These are phyloP conservation scores for Neofusicoccum kwambonambiense DNA, from an alignment of 2,329 filamentous ascomycete species.

Conservation along the genomic window DNA sequence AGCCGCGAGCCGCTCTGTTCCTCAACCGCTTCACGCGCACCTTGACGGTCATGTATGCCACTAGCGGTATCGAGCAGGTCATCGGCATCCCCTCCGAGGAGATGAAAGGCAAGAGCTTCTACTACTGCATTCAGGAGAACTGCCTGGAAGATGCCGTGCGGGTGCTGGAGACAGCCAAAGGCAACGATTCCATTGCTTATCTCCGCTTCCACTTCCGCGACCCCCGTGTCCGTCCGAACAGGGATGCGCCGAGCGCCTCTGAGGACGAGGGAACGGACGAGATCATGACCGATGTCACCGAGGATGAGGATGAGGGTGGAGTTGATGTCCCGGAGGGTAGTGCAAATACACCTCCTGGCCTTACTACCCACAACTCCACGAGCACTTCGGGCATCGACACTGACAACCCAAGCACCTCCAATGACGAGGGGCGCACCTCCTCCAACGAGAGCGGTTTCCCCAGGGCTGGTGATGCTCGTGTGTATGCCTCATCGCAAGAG, in stretches of 20 bases:
- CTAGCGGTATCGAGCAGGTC: slow-evolving; percentile 71
- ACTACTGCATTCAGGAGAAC: slow-evolving; percentile 78
- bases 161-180: slow-evolving; percentile 81
- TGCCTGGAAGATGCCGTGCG: slow-evolving; percentile 74
- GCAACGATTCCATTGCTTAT: slow-evolving; percentile 88
- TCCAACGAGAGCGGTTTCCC: background rate
- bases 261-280: slow-evolving; percentile 46
- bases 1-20: slow-evolving; percentile 80
- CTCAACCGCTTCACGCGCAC: slow-evolving; percentile 83
- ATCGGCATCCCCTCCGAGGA: slow-evolving; percentile 69
- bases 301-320: slow-evolving; percentile 47
- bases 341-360: background rate
- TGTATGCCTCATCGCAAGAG: background rate
- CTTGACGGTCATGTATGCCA: slow-evolving; percentile 82
- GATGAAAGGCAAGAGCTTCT: slow-evolving; percentile 77
- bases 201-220: slow-evolving; percentile 82
- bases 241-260: slow-evolving; percentile 46
- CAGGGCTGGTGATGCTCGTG: background rate
- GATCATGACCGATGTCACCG: slow-evolving; percentile 50
- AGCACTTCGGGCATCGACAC: slow-evolving; percentile 15
- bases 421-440: slow-evolving; percentile 2
- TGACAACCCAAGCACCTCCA: slow-evolving; percentile 19
- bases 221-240: slow-evolving; percentile 51
- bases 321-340: slow-evolving; percentile 25
- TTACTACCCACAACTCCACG: background rate